A percentile compares a stretch with the other conserved stretches of the same genome.
Evolutionary conservation across 768 basidiomycete species (phyloP).

Genomic region (Phlegmacium glaucopus): DNA sequence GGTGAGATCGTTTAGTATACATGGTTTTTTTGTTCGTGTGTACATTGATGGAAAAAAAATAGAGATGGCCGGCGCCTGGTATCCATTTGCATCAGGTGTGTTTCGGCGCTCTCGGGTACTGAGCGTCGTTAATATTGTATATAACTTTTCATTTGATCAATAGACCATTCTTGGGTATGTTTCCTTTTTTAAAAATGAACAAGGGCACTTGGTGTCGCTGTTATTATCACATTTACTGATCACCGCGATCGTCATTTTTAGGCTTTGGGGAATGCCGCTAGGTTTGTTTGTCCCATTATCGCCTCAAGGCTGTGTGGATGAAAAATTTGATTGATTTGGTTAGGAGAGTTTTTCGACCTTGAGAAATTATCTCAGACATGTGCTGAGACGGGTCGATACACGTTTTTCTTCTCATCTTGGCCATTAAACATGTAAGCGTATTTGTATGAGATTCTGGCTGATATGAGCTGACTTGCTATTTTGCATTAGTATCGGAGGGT

Average conservation of each 20-base stretch:
- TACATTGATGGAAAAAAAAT: no score
- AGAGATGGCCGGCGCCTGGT: conserved; percentile 50
- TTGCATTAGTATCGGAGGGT: conserved; percentile 52
- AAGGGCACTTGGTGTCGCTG: no score
- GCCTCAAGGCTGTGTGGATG: conserved; percentile 5
- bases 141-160: conserved; percentile 1
- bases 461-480: conserved; percentile 3
- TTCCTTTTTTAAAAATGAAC: no score
- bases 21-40: no score
- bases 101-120: background rate
- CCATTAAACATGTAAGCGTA: conserved; percentile 62
- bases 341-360: conserved; percentile 72
- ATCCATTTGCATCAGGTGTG: conserved; percentile 55
- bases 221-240: no score
- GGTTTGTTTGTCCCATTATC: conserved; percentile 38
- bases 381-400: conserved; percentile 56
- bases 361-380: conserved; percentile 58
- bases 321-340: background rate
- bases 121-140: background rate
- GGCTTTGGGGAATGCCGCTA: conserved; percentile 73
- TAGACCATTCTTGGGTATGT: conserved; percentile 62
- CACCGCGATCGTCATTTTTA: conserved; percentile 21
- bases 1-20: conserved; percentile 28
- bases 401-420: conserved; percentile 77
- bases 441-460: background rate